Base-by-base conservation (phyloP, 2,329 filamentous ascomycete species). In the Arthrocladium fulminans region DNA sequence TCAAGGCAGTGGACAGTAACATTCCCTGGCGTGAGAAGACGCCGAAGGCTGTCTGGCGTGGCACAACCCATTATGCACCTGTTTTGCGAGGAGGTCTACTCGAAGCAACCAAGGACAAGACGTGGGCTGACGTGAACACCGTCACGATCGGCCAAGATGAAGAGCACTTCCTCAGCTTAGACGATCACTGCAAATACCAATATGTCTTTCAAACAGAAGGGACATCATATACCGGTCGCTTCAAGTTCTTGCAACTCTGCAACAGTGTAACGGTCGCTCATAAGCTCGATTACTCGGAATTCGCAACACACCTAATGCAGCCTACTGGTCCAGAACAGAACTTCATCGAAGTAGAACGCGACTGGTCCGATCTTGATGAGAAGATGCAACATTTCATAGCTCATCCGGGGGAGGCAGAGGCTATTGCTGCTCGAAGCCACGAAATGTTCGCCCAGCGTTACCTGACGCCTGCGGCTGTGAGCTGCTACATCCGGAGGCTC, bases 341-440 rank as follows among this genome's bases (percentile, higher is more conserved):
- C 50, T 74, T 68, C 37, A 64, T 77, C 12, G 62, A 71, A 49
- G 73, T 76, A 0, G 60, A 69, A 20, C 58, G 65, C 3, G 71
- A 77, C 57, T 84, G 79, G 61, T 75, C 73, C 32, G 79, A 84
- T 54, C 66, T 80, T 49, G 61, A 65, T 10, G 54, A 59, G 5
- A 71, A 68, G 49, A 65, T 74, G 35, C 51, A 69, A 17, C 67
- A 66, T 47, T 60, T 76, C 3, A 60, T 72, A 39, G 61, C 64
- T 43, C 61, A 75, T 50, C 67, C 66, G 0, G 54, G 63, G 3
- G 59, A 65, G 3, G 73, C 74, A n/a, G 64, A 73, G 57, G 60
- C 59, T 24, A 75, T 80, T 47, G 75, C 74, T 12, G 61, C 68
- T 22, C 75, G 76, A 54, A 67, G 65, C 2, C 65, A 71, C 5